Evolutionary conservation across 441 rosid species (phyloP).

Genomic region (Gossypium gossypioides): DNA sequence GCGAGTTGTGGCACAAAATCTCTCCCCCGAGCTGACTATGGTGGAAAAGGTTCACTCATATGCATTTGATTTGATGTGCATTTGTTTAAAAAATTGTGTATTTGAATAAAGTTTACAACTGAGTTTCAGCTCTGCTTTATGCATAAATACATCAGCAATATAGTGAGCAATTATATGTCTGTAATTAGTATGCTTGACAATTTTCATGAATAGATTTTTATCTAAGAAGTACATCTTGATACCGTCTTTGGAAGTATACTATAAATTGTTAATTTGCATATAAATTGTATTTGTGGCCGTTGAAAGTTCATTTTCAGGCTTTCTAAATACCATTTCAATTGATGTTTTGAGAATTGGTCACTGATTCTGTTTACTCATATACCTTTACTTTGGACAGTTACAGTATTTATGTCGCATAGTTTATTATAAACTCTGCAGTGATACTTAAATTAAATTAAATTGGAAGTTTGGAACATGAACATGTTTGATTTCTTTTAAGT

Average conservation of each 20-base stretch:
- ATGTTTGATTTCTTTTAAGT: not conserved
- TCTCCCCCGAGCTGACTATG: constrained; percentile 74
- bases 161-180: not conserved
- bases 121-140: not conserved
- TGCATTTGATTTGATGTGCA: not conserved
- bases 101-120: not conserved
- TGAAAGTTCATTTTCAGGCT: not conserved
- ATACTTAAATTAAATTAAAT: not conserved
- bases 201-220: not conserved
- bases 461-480: not conserved
- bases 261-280: not conserved
- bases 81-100: not conserved
- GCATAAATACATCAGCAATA: not conserved
- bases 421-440: not conserved
- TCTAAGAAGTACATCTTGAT: not conserved
- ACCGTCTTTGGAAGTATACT: not conserved
- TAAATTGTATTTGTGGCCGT: not conserved
- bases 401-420: not conserved
- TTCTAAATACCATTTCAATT: not conserved
- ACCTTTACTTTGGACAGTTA: not conserved
- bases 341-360: not conserved
- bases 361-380: not conserved
- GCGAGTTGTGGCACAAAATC: constrained; percentile 91
- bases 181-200: not conserved
- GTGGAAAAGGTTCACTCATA: constrained; percentile 58